These are phyloP conservation scores for Amanita pallidorosea DNA, from an alignment of 768 basidiomycete species.

Conservation along the genomic window DNA sequence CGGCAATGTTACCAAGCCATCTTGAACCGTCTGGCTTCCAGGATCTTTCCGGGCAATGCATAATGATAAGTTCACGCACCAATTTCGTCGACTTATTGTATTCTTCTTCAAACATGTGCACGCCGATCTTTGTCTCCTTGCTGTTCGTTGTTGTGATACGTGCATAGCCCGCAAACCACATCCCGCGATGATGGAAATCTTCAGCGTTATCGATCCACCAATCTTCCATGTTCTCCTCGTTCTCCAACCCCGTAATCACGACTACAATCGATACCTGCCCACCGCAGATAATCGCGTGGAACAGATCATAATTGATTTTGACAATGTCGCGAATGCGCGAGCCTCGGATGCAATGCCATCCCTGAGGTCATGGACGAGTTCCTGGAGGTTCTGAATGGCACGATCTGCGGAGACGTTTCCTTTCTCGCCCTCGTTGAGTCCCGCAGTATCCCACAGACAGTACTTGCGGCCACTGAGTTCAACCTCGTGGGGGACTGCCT, in stretches of 20 bases:
- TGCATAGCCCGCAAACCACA: conserved; percentile 24
- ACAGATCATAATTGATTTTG: conserved; percentile 25
- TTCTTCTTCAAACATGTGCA: conserved; percentile 13
- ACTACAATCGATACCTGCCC: conserved; percentile 24
- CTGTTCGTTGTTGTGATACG: conserved; percentile 16
- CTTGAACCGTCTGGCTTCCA: conserved; percentile 1
- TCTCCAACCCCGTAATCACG: conserved; percentile 26
- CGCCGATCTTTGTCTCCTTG: conserved; percentile 9
- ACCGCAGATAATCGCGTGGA: conserved; percentile 22
- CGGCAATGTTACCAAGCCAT: not conserved
- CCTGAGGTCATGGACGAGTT: not conserved
- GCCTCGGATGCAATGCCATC: conserved; percentile 21
- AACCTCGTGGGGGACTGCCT: conserved; percentile 15
- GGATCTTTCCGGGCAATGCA: not conserved
- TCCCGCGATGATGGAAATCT: conserved; percentile 16
- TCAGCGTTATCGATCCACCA: conserved; percentile 24
- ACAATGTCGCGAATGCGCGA: conserved; percentile 11
- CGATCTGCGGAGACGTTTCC: conserved; percentile 18
- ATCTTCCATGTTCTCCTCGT: conserved; percentile 24
- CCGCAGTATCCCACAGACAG: conserved; percentile 21
- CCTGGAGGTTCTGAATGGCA: conserved; percentile 16
- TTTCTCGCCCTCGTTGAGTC: conserved; percentile 20
- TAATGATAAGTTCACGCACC: conserved; percentile 7
- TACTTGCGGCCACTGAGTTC: conserved; percentile 14
- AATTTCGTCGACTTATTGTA: conserved; percentile 9